Conservation (phyloP, 2,329 filamentous ascomycete genomes). For the Juglanconis oblonga region DNA sequence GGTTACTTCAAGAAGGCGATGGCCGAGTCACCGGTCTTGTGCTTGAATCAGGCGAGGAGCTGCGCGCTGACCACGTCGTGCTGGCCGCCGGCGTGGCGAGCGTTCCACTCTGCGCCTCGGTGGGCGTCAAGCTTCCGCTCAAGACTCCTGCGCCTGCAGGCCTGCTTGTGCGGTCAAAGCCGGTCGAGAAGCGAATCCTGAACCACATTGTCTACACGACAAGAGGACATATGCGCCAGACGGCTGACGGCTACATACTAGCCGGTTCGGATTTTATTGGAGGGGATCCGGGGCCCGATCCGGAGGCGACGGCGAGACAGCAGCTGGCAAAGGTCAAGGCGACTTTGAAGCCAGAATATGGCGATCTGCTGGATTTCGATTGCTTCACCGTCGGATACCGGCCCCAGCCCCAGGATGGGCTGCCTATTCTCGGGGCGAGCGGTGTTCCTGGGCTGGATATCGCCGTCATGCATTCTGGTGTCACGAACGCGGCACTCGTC, state of each 20-base stretch:
- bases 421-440: slow-evolving; percentile 27
- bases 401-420: slow-evolving; percentile 26
- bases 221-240: slow-evolving; percentile 29
- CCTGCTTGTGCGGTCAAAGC: slow-evolving; percentile 29
- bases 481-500: slow-evolving; percentile 26
- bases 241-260: slow-evolving; percentile 25
- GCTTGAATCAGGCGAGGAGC: slow-evolving; percentile 12
- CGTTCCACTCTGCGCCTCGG: slow-evolving; percentile 23
- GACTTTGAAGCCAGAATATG: slow-evolving; percentile 18
- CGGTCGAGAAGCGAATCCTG: slow-evolving; percentile 20
- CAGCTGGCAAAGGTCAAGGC: slow-evolving; percentile 23
- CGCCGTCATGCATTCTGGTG: slow-evolving; percentile 31
- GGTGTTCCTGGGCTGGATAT: slow-evolving; percentile 26
- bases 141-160: slow-evolving; percentile 22
- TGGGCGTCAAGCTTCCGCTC: slow-evolving; percentile 25
- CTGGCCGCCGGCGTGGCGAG: slow-evolving; percentile 28
- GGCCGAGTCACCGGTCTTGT: slow-evolving; percentile 20
- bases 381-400: slow-evolving; percentile 28
- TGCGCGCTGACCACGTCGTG: slow-evolving; percentile 28
- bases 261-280: slow-evolving; percentile 23
- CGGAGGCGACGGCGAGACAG: slow-evolving; percentile 22
- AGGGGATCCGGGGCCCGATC: slow-evolving; percentile 21
- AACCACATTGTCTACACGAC: slow-evolving; percentile 23
- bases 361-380: slow-evolving; percentile 25
- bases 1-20: slow-evolving; percentile 17